These are phyloP conservation scores for Arachis stenosperma DNA, from an alignment of 306 rosid species.

Conservation along the genomic window DNA sequence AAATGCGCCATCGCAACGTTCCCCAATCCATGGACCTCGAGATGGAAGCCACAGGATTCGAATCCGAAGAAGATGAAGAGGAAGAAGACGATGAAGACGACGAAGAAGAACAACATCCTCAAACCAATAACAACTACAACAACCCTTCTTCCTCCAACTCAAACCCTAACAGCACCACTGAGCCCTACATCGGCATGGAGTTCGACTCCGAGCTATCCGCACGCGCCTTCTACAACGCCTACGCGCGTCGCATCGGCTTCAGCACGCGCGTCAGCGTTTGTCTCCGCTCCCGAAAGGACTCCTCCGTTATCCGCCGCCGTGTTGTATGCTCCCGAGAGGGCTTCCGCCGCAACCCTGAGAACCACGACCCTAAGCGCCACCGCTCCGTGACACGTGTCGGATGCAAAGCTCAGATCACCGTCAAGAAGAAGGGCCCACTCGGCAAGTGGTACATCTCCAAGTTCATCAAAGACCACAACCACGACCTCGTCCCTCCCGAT, in stretches of 20 bases:
- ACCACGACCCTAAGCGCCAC: background rate
- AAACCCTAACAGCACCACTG: conserved; percentile 40
- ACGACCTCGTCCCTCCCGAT: conserved; percentile 8
- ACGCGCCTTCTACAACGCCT: conserved; percentile 51
- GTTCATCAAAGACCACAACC: conserved; percentile 5
- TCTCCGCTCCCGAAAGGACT: conserved; percentile 4
- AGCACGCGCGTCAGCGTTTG: conserved; percentile 9
- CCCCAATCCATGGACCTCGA: background rate
- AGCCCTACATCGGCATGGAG: conserved; percentile 51
- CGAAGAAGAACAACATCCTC: background rate
- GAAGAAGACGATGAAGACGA: background rate
- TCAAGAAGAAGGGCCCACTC: background rate
- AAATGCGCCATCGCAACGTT: no score
- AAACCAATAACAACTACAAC: background rate
- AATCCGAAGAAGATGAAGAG: background rate
- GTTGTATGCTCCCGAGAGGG: conserved; percentile 21
- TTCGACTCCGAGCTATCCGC: conserved; percentile 54
- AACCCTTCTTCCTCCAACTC: background rate
- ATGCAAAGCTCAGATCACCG: conserved; percentile 7
- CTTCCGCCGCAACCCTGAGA: conserved; percentile 16
- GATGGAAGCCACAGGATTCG: background rate
- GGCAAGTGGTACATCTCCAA: background rate
- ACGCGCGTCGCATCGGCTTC: conserved; percentile 13
- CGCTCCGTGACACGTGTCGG: background rate
- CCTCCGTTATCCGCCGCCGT: conserved; percentile 15